A percentile compares a stretch with the other conserved stretches of the same genome.
phyloP scores from a whole-genome alignment of 352 stramenopile genomes.

The Phytopythium sindhum region DNA sequence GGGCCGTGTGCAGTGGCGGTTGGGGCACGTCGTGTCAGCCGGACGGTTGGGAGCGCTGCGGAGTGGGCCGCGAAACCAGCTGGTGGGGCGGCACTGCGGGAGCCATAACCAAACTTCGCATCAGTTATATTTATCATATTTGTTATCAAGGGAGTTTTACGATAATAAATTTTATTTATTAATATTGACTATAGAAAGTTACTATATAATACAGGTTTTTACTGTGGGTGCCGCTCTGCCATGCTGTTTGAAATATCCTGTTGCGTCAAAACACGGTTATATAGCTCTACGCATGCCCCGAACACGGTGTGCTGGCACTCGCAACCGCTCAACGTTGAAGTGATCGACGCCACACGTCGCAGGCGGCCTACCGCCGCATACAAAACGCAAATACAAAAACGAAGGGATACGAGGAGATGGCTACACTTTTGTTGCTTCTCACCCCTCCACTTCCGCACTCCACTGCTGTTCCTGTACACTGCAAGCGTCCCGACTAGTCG shows the following conservation, averaged over 20 bases:
- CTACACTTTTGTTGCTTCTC: no score
- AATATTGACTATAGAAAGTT: not conserved
- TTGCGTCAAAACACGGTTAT: not conserved
- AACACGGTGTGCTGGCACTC: not conserved
- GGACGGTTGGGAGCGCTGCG: no score
- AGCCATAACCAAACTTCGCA: not conserved
- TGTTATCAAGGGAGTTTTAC: no score
- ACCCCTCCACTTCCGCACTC: no score
- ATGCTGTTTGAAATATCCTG: not conserved
- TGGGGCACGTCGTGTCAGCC: not conserved
- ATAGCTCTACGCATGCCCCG: not conserved
- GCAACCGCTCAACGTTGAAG: no score
- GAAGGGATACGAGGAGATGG: no score
- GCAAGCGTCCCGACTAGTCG: no score
- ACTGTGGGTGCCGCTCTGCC: not conserved
- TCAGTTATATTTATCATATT: not conserved
- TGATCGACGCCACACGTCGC: no score
- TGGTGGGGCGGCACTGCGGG: not conserved
- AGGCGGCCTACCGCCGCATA: no score
- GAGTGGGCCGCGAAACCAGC: conserved; percentile 4
- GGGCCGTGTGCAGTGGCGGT: not conserved
- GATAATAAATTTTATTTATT: no score
- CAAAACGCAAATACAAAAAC: no score
- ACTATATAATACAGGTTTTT: not conserved
- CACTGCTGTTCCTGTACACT: no score